A percentile compares a stretch with the other conserved stretches of the same genome.
These are phyloP conservation scores for Sarocladiaceae sp. DNA, from an alignment of 2,329 filamentous ascomycete genomes.

Conservation along the genomic window DNA sequence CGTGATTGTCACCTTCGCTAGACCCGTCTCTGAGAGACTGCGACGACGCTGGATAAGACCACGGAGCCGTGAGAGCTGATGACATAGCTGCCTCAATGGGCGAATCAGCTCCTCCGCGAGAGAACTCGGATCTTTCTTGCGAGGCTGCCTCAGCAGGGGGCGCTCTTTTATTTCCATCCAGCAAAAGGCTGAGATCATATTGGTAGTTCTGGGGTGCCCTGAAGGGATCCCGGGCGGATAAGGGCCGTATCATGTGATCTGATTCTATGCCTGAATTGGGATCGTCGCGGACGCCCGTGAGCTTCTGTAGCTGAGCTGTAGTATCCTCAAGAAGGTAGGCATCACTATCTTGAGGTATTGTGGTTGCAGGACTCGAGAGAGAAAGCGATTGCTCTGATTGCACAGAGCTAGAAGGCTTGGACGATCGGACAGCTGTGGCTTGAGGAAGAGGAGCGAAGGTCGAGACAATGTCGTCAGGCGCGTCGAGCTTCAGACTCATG, in stretches of 20 bases:
- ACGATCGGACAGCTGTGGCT: slow-evolving; percentile 21
- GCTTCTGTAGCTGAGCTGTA: slow-evolving; percentile 22
- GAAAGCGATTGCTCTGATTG: not conserved
- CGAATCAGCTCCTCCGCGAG: slow-evolving; percentile 12
- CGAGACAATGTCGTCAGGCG: slow-evolving; percentile 19
- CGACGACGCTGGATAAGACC: not conserved
- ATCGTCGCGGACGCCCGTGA: slow-evolving; percentile 16
- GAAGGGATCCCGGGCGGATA: slow-evolving; percentile 10
- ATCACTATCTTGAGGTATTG: slow-evolving; percentile 1
- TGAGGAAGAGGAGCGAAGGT: slow-evolving; percentile 14
- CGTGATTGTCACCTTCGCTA: slow-evolving; percentile 2
- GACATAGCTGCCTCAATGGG: slow-evolving; percentile 15
- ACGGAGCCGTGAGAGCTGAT: not conserved
- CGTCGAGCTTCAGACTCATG: slow-evolving; percentile 49
- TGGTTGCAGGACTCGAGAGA: not conserved
- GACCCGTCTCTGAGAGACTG: not conserved
- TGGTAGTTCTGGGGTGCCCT: not conserved
- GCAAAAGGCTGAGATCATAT: not conserved
- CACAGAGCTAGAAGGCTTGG: slow-evolving; percentile 8
- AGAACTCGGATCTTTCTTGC: not conserved
- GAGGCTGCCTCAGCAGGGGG: not conserved
- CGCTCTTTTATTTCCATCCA: not conserved
- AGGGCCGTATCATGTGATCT: too few species aligned
- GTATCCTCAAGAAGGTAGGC: slow-evolving; percentile 22
- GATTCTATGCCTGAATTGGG: slow-evolving; percentile 1